Percentiles rank a stretch among this genome's conserved stretches.
Conservation (phyloP, 495 filamentous ascomycete species). For the Echria macrotheca region DNA sequence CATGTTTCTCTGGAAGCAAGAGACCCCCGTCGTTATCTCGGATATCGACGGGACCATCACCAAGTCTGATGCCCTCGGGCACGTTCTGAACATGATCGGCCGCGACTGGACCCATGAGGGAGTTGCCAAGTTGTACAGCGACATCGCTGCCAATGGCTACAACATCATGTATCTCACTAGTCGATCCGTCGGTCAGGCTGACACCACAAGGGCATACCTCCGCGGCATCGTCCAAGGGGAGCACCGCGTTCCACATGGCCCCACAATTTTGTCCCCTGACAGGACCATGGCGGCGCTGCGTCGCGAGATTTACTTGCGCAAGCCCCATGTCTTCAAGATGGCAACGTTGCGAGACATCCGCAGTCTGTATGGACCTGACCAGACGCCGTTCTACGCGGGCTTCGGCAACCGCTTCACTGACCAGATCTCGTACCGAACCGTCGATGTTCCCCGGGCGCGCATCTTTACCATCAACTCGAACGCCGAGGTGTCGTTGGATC, state of each 20-base stretch:
- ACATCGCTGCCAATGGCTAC: slow-evolving; percentile 94
- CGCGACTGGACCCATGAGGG: slow-evolving; percentile 97
- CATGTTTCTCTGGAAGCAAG: slow-evolving; percentile 90
- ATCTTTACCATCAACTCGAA: slow-evolving; percentile 99
- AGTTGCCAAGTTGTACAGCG: slow-evolving; percentile 93
- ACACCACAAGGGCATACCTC: slow-evolving; percentile 85
- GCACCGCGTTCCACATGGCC: slow-evolving; percentile 79
- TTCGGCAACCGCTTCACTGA: slow-evolving; percentile 97
- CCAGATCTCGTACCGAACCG: slow-evolving; percentile 89
- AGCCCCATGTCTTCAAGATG: slow-evolving; percentile 99
- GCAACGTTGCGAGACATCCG: slow-evolving; percentile 91
- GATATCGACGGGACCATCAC: slow-evolving; percentile 99
- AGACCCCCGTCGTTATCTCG: slow-evolving; percentile 90
- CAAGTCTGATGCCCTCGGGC: slow-evolving; percentile 96
- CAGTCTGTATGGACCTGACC: slow-evolving; percentile 72
- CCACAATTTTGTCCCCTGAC: slow-evolving; percentile 91
- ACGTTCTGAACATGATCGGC: slow-evolving; percentile 95
- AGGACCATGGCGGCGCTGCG: slow-evolving; percentile 92
- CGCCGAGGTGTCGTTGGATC: slow-evolving; percentile 88
- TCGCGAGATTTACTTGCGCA: slow-evolving; percentile 90
- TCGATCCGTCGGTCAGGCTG: slow-evolving; percentile 87
- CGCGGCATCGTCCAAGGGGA: slow-evolving; percentile 85
- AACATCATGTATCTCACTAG: slow-evolving; percentile 98
- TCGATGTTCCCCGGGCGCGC: slow-evolving; percentile 85
- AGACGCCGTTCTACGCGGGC: slow-evolving; percentile 88